A percentile compares a stretch with the other conserved stretches of the same genome.
Conservation (phyloP, 108 stramenopile genomes). For the Seminavis robusta region DNA sequence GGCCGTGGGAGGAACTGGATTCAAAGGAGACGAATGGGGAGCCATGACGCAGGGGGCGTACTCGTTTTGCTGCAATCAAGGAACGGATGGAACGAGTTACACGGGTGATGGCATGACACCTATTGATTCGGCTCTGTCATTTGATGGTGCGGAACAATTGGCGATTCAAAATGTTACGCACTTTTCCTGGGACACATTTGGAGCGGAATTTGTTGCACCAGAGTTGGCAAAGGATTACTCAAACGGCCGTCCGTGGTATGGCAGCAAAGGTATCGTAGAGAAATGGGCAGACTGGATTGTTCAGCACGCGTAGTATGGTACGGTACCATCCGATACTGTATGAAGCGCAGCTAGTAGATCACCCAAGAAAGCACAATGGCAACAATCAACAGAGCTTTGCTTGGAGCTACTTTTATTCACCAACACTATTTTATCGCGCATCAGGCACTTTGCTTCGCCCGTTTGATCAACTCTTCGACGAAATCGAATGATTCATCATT, state of each 20-base stretch:
- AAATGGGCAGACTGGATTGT: too few relatives aligned
- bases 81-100: conserved; percentile 50
- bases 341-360: too few relatives aligned
- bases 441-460: too few relatives aligned
- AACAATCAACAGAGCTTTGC: too few relatives aligned
- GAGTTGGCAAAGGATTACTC: conserved; percentile 42
- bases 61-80: conserved; percentile 52
- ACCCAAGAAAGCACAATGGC: too few relatives aligned
- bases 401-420: too few relatives aligned
- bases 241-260: conserved; percentile 63
- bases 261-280: conserved; percentile 50
- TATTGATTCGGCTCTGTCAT: conserved; percentile 39
- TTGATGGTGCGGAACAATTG: conserved; percentile 36
- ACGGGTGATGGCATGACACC: conserved; percentile 81
- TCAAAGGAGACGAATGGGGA: conserved; percentile 54
- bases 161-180: conserved; percentile 42
- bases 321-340: too few relatives aligned
- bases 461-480: too few relatives aligned
- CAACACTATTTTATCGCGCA: too few relatives aligned
- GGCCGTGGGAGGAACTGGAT: conserved; percentile 62
- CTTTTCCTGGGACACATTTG: conserved; percentile 66
- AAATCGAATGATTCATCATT: too few relatives aligned
- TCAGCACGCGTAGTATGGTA: too few relatives aligned
- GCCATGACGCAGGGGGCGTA: conserved; percentile 53
- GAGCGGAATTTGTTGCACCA: conserved; percentile 50